A percentile compares a stretch with the other conserved stretches of the same genome.
These are phyloP conservation scores for Chaetoceros tenuissimus DNA, from an alignment of 108 stramenopile species.

Conservation along the genomic window DNA sequence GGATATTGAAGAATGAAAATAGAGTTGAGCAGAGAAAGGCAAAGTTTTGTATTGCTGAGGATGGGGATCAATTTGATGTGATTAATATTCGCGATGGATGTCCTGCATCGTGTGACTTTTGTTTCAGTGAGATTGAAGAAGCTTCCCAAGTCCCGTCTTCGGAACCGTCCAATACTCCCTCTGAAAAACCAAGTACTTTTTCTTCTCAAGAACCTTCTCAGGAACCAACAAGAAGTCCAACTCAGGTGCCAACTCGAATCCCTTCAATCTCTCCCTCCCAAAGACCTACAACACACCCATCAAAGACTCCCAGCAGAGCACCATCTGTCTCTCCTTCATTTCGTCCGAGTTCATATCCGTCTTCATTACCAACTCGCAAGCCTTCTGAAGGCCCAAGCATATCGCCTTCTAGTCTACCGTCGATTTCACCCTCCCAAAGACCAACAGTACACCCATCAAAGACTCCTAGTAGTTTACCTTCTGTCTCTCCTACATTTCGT, in stretches of 20 bases:
- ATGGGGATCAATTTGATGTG: background rate
- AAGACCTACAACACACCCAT: background rate
- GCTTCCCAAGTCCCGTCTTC: background rate
- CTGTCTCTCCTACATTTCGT: background rate
- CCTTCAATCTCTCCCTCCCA: background rate
- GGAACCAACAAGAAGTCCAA: background rate
- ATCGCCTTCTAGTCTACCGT: background rate
- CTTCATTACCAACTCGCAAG: background rate
- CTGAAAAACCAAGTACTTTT: conserved; percentile 10
- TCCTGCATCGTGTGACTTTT: background rate
- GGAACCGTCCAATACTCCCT: conserved; percentile 1
- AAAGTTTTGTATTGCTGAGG: background rate
- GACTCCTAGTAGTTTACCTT: background rate
- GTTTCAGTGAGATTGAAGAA: too few species aligned
- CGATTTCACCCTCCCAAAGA: background rate
- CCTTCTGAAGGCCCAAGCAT: background rate
- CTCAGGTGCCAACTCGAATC: background rate
- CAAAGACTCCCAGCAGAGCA: conserved; percentile 4
- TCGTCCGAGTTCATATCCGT: background rate
- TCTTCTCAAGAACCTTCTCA: too few species aligned
- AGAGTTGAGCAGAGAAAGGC: background rate
- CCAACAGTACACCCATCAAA: background rate
- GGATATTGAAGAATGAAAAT: too few species aligned
- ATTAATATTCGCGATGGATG: background rate
- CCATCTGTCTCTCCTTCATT: background rate